Base-by-base conservation (phyloP, 768 basidiomycete genomes). In the Clitopilus hobsonii region DNA sequence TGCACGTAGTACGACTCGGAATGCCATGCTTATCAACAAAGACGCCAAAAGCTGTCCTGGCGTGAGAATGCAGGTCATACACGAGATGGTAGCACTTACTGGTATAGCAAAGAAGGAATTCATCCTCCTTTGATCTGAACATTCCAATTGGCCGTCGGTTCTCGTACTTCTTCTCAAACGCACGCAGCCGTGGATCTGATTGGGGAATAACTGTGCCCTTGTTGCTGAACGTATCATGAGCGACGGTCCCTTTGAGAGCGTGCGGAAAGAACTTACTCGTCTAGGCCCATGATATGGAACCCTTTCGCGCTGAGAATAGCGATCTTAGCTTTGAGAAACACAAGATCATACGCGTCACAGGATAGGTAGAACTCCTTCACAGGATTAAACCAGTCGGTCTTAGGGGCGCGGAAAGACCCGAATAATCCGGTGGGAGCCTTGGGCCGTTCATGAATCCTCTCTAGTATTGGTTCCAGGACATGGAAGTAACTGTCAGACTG, bases 241-340 rank as follows among this genome's bases (percentile, higher is more conserved):
- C 18, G 47, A n/a, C 56, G 30, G 30, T 10, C 11, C 10, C 25
- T 2, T 11, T 26, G 2, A 6, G 49, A 13, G 14, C 11, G 6
- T 27, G 14, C 8, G 24, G 26, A 36, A 30, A 5, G 22, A 85
- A 71, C 90, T 38, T 71, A 96, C 91, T 95, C 89, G 14, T 84
- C 83, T 24, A 99, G 77, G 65, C 97, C 91, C 93, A 99, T 96
- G 63, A 98, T 97, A 72, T 97, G 94, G 62, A 99, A 98, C 14
- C 94, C 95, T 62, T 91, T 94, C 0, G 89, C 84, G 61, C 94
- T 94, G 22, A 97, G 79, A 49, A 99, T 88, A 1, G 91, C 94
- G 58, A 99, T 87, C 72, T 88, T 91, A 11, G 89, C 87, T 65
- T 92, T 93, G 58, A 98, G 74, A 75, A 98, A 98, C 56, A 94